These are phyloP conservation scores for Diatrype stigma DNA, from an alignment of 2,329 filamentous ascomycete species.

Conservation along the genomic window DNA sequence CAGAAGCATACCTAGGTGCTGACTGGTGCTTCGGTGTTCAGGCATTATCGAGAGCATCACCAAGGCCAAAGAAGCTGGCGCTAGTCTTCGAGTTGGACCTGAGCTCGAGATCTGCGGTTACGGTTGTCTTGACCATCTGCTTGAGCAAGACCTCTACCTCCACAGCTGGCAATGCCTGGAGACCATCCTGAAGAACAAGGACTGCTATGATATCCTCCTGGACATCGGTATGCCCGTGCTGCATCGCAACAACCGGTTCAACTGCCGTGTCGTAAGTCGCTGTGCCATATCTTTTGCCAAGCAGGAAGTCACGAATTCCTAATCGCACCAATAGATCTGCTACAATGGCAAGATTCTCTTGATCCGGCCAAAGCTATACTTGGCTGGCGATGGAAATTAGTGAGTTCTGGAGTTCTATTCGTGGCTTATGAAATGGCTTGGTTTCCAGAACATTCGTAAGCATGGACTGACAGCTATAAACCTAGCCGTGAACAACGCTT, in stretches of 20 bases:
- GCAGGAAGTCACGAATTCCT: not conserved
- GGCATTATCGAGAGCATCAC: constrained; percentile 59
- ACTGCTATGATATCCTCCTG: constrained; percentile 62
- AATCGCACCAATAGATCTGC: constrained; percentile 34
- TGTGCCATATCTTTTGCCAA: not conserved
- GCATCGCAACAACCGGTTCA: constrained; percentile 61
- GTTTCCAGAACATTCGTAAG: too few species aligned
- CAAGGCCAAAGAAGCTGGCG: constrained; percentile 50
- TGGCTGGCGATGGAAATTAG: constrained; percentile 70
- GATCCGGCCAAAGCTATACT: constrained; percentile 67
- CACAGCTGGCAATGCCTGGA: constrained; percentile 61
- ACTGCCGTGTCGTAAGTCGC: constrained; percentile 48
- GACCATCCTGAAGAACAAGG: constrained; percentile 55
- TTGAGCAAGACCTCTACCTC: constrained; percentile 53
- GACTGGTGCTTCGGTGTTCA: constrained; percentile 42
- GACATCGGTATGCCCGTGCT: constrained; percentile 60
- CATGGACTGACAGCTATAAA: too few species aligned
- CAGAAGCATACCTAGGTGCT: not conserved
- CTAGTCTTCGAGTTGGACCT: constrained; percentile 58
- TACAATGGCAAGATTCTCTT: constrained; percentile 65
- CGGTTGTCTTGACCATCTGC: constrained; percentile 64
- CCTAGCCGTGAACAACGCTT: constrained; percentile 54
- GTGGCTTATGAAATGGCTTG: constrained; percentile 31
- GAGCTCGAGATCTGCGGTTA: constrained; percentile 57
- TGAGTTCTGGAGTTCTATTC: constrained; percentile 33